Evolutionary conservation across 495 filamentous ascomycete genomes (phyloP), one percentile per base, ranked within the genome.

Genomic region (Penicillium goetzii): DNA sequence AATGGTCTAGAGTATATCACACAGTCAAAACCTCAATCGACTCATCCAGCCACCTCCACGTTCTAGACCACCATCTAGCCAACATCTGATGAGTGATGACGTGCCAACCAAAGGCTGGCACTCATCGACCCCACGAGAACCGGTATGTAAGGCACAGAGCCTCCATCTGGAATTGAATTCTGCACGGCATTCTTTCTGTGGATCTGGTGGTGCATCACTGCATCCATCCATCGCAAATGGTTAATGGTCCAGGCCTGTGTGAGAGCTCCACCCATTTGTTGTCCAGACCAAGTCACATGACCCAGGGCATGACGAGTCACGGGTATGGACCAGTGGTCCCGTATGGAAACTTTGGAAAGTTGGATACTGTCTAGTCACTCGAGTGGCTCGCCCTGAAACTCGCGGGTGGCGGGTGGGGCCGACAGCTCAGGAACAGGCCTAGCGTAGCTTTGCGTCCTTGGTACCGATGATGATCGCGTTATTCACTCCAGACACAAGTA

Each of bases 381-480:
- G 12, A 2, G 47, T 23, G 23, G 25, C 47, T 14, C 47, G 23
- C 19, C 23, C 47, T 50, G 47, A 26, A 28, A 50, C 47, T 15
- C 47, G 25, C 47, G 47, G 47, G 47, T 50, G 47, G 23, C 45
- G 45, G 23, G 64, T 66, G 64, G 64, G 57, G 55, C 56, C 60
- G 36, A 45, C 11, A 50, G 43, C 60, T 73, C 75, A 79, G 77
- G 77, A 79, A 79, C 77, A 78, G 77, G 75, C 34, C 56, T 78
- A 79, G 75, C 65, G 75, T 58, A 5, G 11, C 21, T 14, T 15
- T 1, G 0, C 17, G 33, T 40, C 60, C 59, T 28, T 68, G 68
- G 65, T 66, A 68, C 65, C 9, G 51, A 25, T 61, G 62, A 65
- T 65, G 59, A 68, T 57, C 50, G 52, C 54, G 41, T 56, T 54